Base-by-base conservation (phyloP, 2,329 filamentous ascomycete genomes). In the Colletotrichum sp. region DNA sequence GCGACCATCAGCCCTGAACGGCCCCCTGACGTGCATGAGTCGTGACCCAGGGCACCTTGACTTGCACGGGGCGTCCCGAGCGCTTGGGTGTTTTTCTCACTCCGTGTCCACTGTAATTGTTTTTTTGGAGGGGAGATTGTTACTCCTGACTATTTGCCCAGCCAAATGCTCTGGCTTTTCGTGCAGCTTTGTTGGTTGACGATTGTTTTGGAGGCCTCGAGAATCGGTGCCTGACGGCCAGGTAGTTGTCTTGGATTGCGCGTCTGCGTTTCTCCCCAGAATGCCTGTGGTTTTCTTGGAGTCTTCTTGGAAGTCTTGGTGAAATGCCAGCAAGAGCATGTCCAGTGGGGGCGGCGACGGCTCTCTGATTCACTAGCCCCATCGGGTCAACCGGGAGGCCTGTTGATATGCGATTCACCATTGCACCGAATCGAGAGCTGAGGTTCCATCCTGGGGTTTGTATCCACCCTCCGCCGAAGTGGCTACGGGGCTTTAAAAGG, bases 231-330 rank as follows among this genome's bases (percentile, higher is more conserved):
- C 30, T 32, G 12, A 18, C 14, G 58, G 36, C 6, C 8, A 55
- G 4, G n/a, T 9, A 13, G 9, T 7, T 75, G 73, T 72, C 56
- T 75, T 21, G 34, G 62, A 43, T 75, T 75, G 62, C 62, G 73
- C 43, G 69, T 65, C 28, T 43, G 7, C 38, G 26, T 30, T 56
- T 55, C 30, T 36, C 26, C 38, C 28, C 18, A 59, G 43, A 75
- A 72, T 67, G 36, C 56, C 62, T 14, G 13, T 21, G n/a, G 9
- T 59, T n/a, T n/a, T 66, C 43, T 63, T 58, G 55, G 62, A 28
- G 18, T 26, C 8, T 30, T 61, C 55, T 65, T 38, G 59, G 52
- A 34, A 68, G 26, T 68, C 48, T 38, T 30, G 28, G 28, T 7
- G 21, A 4, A 59, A 69, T 59, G 16, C 9, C 18, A 65, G 38